phyloP scores from a whole-genome alignment of 208 protist genomes.

The Endotrypanum monterogeii region DNA sequence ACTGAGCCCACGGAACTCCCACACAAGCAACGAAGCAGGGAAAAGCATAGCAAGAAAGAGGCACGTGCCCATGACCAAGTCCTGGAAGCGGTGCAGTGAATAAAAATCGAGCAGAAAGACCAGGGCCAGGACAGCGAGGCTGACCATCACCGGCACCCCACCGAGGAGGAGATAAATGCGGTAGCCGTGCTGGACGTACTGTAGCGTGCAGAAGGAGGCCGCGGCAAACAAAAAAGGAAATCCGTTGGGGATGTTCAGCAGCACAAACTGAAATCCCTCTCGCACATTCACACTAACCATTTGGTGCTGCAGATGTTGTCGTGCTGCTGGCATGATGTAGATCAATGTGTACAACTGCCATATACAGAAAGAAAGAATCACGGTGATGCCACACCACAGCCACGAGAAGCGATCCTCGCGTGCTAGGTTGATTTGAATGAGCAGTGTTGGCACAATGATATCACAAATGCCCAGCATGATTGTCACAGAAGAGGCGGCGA shows the following conservation, averaged over 20 bases:
- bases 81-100: constrained; percentile 43
- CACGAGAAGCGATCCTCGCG: constrained; percentile 60
- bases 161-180: constrained; percentile 65
- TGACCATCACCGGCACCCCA: constrained; percentile 56
- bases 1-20: constrained; percentile 63
- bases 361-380: constrained; percentile 64
- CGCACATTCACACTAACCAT: constrained; percentile 44
- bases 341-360: constrained; percentile 76
- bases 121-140: constrained; percentile 53
- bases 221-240: constrained; percentile 68
- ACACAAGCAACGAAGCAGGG: constrained; percentile 58
- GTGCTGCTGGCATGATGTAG: constrained; percentile 59
- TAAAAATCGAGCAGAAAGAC: constrained; percentile 74
- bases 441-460: constrained; percentile 59
- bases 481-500: constrained; percentile 43
- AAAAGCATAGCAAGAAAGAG: constrained; percentile 62
- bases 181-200: constrained; percentile 70
- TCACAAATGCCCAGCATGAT: constrained; percentile 62
- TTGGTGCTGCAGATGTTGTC: constrained; percentile 53
- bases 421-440: constrained; percentile 69
- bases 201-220: constrained; percentile 60
- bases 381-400: constrained; percentile 71
- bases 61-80: constrained; percentile 58
- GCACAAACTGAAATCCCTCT: constrained; percentile 53
- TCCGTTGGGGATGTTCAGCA: constrained; percentile 71